Conservation (phyloP, 148 eudicot genomes). For the Drosera capensis region DNA sequence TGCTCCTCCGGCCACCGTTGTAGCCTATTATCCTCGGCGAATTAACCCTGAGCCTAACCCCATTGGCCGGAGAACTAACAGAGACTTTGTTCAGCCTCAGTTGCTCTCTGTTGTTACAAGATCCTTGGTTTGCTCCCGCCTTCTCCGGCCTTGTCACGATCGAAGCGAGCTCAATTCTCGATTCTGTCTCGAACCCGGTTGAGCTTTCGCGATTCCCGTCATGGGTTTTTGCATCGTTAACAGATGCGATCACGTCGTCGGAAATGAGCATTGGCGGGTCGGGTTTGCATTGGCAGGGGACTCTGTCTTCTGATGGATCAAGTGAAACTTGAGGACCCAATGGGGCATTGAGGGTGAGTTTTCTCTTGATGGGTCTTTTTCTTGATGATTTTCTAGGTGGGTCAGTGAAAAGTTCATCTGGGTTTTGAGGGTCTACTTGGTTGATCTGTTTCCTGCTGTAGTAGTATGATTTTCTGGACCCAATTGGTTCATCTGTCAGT, state of each 20-base stretch:
- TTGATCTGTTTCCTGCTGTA: neutral
- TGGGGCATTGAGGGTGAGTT: neutral
- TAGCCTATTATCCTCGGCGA: neutral
- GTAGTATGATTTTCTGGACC: neutral
- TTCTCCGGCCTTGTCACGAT: conserved; percentile 1
- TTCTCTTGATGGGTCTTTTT: neutral
- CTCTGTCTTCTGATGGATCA: neutral
- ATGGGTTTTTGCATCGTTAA: neutral
- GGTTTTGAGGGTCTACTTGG: neutral
- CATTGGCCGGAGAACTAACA: neutral
- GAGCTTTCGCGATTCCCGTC: neutral
- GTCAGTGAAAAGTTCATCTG: neutral
- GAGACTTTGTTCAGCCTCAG: neutral
- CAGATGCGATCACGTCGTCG: neutral
- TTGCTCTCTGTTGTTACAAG: neutral
- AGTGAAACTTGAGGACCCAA: neutral
- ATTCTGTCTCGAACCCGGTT: neutral
- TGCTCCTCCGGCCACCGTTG: neutral
- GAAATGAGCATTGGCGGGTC: neutral
- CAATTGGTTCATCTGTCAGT: neutral
- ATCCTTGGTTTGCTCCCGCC: no score
- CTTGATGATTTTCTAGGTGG: neutral
- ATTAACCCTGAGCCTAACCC: neutral
- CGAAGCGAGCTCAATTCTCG: neutral
- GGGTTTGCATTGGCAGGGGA: neutral